Evolutionary conservation across 805 yeast species (phyloP).

Genomic region (Candida fluviatilis): DNA sequence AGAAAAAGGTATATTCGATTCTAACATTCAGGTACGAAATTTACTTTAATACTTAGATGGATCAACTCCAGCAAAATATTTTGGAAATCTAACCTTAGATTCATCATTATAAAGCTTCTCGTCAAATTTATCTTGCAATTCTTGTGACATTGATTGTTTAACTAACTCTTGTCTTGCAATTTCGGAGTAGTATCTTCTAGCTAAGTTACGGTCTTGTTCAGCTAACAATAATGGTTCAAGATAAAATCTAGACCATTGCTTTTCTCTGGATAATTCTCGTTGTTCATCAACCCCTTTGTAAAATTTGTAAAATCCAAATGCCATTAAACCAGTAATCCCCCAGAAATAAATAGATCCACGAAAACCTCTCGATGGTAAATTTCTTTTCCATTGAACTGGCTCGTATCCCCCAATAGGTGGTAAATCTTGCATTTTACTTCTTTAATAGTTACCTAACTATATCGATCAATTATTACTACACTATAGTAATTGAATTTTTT

Average conservation of each 20-base stretch:
- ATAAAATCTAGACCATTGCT: constrained; percentile 71
- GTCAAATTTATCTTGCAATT: constrained; percentile 36
- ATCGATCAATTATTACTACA: not conserved
- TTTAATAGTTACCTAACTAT: not conserved
- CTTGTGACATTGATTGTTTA: constrained; percentile 39
- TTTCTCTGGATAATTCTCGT: constrained; percentile 71
- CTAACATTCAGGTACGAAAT: too few species aligned
- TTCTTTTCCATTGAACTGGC: constrained; percentile 84
- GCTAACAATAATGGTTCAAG: constrained; percentile 73
- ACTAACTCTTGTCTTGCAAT: constrained; percentile 60
- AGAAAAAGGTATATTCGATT: too few species aligned
- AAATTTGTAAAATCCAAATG: constrained; percentile 68
- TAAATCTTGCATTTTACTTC: constrained; percentile 58
- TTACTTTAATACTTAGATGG: constrained; percentile 26
- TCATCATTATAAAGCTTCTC: constrained; percentile 41
- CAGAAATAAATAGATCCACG: constrained; percentile 70
- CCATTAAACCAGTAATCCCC: constrained; percentile 57
- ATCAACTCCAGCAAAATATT: constrained; percentile 36
- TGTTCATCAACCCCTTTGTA: constrained; percentile 69
- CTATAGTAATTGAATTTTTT: constrained; percentile 3
- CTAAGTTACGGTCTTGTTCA: constrained; percentile 75
- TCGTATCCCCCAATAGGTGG: constrained; percentile 88
- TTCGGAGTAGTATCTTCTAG: constrained; percentile 65
- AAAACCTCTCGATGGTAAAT: constrained; percentile 81
- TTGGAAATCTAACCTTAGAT: constrained; percentile 41